A percentile compares a stretch with the other conserved stretches of the same genome.
Evolutionary conservation across 2,329 filamentous ascomycete species (phyloP).

Genomic region (Onygenales sp.): DNA sequence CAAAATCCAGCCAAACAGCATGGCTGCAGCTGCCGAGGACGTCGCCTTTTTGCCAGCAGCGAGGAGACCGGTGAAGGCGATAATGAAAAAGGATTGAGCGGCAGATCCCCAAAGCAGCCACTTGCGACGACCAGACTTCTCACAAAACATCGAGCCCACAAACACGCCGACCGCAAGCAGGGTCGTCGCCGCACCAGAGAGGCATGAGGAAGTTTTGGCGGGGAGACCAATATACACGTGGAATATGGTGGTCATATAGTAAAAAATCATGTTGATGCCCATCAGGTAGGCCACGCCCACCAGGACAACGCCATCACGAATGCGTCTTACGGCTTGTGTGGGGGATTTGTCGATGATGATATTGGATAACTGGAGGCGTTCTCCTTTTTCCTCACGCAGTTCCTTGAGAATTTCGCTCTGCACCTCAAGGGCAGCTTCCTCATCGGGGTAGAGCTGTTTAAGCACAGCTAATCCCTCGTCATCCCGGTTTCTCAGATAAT

Average conservation of each 20-base stretch:
- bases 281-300: slow-evolving; percentile 22
- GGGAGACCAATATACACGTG: slow-evolving; percentile 19
- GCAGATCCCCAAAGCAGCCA: slow-evolving; percentile 20
- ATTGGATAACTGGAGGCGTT: slow-evolving; percentile 2
- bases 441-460: slow-evolving; percentile 13
- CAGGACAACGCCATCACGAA: slow-evolving; percentile 20
- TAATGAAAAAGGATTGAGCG: slow-evolving; percentile 19
- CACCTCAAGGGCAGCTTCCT: slow-evolving; percentile 10
- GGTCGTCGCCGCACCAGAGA: slow-evolving; percentile 18
- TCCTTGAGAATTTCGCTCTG: slow-evolving; percentile 16
- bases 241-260: slow-evolving; percentile 20
- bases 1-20: slow-evolving; percentile 23
- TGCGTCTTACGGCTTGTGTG: slow-evolving; percentile 18
- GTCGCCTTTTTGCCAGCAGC: slow-evolving; percentile 9
- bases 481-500: slow-evolving; percentile 17
- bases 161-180: slow-evolving; percentile 17
- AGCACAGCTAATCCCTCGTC: slow-evolving; percentile 17
- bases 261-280: slow-evolving; percentile 23
- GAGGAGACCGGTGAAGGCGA: slow-evolving; percentile 18
- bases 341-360: slow-evolving; percentile 11
- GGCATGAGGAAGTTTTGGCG: slow-evolving; percentile 14
- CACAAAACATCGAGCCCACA: slow-evolving; percentile 17
- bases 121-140: slow-evolving; percentile 19
- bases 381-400: slow-evolving; percentile 11
- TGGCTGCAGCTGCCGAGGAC: slow-evolving; percentile 19